Percentiles rank a stretch among this genome's conserved stretches.
Conservation (phyloP, 2,329 filamentous ascomycete species). For the Ustulina deusta region DNA sequence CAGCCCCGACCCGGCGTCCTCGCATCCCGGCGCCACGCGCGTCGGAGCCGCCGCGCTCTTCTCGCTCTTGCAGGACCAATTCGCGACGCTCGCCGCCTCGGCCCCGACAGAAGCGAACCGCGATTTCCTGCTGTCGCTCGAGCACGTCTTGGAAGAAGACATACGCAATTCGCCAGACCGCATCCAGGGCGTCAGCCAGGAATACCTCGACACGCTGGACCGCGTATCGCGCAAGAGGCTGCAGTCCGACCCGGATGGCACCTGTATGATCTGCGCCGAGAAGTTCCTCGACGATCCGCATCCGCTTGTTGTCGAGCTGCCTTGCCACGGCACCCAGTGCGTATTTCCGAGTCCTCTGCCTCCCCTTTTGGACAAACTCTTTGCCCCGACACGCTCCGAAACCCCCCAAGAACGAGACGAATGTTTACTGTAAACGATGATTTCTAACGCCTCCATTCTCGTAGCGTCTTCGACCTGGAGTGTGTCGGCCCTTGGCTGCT, state of each 20-base stretch:
- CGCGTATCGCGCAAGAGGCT: slow-evolving; percentile 66
- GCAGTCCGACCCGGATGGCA: slow-evolving; percentile 57
- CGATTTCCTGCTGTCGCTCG: slow-evolving; percentile 63
- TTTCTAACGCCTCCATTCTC: slow-evolving; percentile 5
- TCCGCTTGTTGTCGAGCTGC: slow-evolving; percentile 72
- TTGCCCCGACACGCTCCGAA: neutral
- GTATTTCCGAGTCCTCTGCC: neutral
- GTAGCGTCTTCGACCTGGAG: slow-evolving; percentile 70
- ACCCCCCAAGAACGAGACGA: neutral
- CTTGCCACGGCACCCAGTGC: slow-evolving; percentile 66
- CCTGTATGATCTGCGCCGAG: slow-evolving; percentile 74
- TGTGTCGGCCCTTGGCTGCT: slow-evolving; percentile 74
- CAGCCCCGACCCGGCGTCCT: slow-evolving; percentile 58
- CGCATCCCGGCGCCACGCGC: slow-evolving; percentile 70
- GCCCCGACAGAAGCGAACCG: slow-evolving; percentile 63
- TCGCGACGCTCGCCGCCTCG: slow-evolving; percentile 62
- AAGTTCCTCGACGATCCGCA: slow-evolving; percentile 71
- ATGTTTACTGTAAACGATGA: neutral
- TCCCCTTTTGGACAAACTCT: neutral
- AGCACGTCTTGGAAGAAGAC: slow-evolving; percentile 61
- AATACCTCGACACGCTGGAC: slow-evolving; percentile 70
- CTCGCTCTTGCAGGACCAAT: slow-evolving; percentile 70
- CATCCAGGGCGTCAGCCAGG: slow-evolving; percentile 68
- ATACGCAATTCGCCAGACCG: slow-evolving; percentile 64
- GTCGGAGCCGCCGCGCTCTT: slow-evolving; percentile 68